Evolutionary conservation across 345 rosid species (phyloP), one percentile per base, ranked within the genome.

Genomic region (Geranium brycei): DNA sequence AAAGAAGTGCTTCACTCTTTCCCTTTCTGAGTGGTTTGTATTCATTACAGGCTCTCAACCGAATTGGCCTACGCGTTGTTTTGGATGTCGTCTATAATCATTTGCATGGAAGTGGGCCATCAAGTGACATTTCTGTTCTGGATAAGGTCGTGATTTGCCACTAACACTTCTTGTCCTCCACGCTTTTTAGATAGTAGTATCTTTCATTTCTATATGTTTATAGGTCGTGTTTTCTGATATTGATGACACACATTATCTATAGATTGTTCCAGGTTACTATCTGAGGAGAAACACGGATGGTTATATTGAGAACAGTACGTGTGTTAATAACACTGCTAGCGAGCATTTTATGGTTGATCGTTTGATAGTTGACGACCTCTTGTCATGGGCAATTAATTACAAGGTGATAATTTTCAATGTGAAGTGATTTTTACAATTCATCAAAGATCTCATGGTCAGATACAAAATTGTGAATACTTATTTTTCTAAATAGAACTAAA

Each of bases 251-350:
- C n/a, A 60, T 65, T 77, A 57, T 71, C 19, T 62, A 58, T 68
- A 92, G 96, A 85, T 89, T 80, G 98, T 92, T 77, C 98, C 98
- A 67, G 98, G 98, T 69, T 92, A 92, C 80, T 86, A 92, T 82
- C 75, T 92, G 85, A 83, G 98, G 75, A 82, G 89, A 83, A 84
- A 85, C 75, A 75, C 64, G 23, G 91, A 87, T 75, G 98, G 98
- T 65, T 73, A 79, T 68, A 77, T 89, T 60, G 96, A 92, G 82
- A 61, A 92, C 68, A 92, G 96, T 74, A 80, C 98, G 63, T 92
- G 98, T 47, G 70, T 85, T 71, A 92, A 92, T 67, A 89, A 92
- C 81, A 89, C 96, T 58, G 98, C 98, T 62, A 92, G 98, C 16
- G 98, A 92, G 83, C 98, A 92, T 78, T 86, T 84, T 70, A 89